Conservation (phyloP, 2,329 filamentous ascomycete species). For the Botrytis fabae region DNA sequence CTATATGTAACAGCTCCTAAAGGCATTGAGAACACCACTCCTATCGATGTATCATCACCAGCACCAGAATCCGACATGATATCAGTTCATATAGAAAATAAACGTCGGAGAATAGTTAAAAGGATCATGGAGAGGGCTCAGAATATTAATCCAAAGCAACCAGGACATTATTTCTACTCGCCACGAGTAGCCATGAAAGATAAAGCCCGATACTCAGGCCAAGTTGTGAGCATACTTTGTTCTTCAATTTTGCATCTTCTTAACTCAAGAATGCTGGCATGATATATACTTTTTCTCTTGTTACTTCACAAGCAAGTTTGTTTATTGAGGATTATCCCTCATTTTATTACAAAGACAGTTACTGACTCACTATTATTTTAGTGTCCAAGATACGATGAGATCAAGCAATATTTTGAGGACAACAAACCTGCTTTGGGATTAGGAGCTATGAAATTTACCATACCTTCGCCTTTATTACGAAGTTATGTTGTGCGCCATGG, state of each 20-base stretch:
- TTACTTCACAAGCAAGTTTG: background rate
- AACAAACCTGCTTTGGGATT: slow-evolving; percentile 1
- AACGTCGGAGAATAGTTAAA: background rate
- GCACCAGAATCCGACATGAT: background rate
- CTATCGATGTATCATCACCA: background rate
- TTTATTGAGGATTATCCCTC: background rate
- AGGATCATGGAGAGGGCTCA: background rate
- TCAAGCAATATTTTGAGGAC: background rate
- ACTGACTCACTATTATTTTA: background rate
- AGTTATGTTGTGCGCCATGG: background rate
- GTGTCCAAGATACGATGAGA: slow-evolving; percentile 1
- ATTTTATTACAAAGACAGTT: background rate
- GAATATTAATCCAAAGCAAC: background rate
- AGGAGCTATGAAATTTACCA: background rate
- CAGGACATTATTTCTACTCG: background rate
- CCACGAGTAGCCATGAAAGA: background rate
- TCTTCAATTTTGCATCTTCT: background rate
- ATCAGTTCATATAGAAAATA: background rate
- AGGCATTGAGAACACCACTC: background rate
- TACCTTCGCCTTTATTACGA: background rate
- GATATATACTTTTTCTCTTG: too few relatives aligned
- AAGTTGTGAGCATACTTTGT: background rate
- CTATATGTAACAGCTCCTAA: background rate
- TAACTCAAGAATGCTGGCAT: background rate
- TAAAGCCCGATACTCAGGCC: background rate